Conservation (phyloP, 2,329 filamentous ascomycete genomes). For the Pseudopithomyces chartarum region DNA sequence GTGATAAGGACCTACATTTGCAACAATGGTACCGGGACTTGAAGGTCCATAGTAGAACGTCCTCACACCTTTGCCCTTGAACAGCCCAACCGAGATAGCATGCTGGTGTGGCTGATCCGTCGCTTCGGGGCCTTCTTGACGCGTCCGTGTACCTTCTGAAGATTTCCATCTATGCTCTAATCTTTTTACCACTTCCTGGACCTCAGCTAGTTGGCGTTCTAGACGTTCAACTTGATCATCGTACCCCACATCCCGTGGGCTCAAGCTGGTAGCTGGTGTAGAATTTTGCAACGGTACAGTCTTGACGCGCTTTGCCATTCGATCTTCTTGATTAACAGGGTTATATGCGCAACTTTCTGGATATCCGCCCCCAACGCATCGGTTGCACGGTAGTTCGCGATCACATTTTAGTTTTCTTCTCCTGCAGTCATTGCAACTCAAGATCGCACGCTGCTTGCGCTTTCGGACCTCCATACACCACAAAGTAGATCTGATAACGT, state of each 20-base stretch:
- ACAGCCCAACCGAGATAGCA: slow-evolving; percentile 28
- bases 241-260: background rate
- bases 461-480: slow-evolving; percentile 11
- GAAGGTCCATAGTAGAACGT: slow-evolving; percentile 49
- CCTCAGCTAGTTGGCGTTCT: slow-evolving; percentile 10
- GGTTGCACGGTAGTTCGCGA: slow-evolving; percentile 45
- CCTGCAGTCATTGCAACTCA: slow-evolving; percentile 49
- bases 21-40: slow-evolving; percentile 34
- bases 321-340: slow-evolving; percentile 11
- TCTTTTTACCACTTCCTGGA: slow-evolving; percentile 11
- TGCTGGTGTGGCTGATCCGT: background rate
- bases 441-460: slow-evolving; percentile 39
- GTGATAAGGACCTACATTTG: slow-evolving; percentile 16
- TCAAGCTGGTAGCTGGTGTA: background rate
- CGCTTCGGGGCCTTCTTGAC: background rate
- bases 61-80: slow-evolving; percentile 47
- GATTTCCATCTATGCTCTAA: background rate
- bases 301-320: background rate
- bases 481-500: background rate
- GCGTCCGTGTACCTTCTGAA: slow-evolving; percentile 2
- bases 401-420: slow-evolving; percentile 51
- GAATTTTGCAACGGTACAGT: background rate
- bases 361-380: slow-evolving; percentile 46
- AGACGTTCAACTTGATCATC: background rate
- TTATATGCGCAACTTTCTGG: slow-evolving; percentile 43